Evolutionary conservation across 2,329 filamentous ascomycete genomes (phyloP).

Genomic region (Sporothrix humicola): DNA sequence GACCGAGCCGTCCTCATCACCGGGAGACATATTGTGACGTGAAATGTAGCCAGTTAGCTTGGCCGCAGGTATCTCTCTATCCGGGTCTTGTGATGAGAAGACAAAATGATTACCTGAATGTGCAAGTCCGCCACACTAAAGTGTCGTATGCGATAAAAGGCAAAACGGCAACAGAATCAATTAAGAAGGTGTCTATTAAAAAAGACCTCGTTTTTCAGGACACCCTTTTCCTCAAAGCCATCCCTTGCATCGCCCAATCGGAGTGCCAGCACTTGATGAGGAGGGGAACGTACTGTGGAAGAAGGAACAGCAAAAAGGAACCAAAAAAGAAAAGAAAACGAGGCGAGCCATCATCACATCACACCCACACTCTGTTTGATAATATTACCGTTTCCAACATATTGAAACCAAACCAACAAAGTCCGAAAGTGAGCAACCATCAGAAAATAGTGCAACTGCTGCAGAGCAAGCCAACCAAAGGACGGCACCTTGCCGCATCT

Average conservation of each 20-base stretch:
- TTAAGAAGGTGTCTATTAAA: no score
- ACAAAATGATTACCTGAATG: not conserved
- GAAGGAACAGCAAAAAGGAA: not conserved
- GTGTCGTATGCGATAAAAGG: not conserved
- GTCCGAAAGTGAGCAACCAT: not conserved
- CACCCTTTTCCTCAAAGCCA: not conserved
- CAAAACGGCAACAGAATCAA: not conserved
- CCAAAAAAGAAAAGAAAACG: constrained; percentile 19
- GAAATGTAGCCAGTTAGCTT: not conserved
- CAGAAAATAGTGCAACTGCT: no score
- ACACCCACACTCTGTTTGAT: not conserved
- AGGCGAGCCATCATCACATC: constrained; percentile 20
- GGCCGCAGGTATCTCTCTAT: not conserved
- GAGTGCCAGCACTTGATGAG: not conserved
- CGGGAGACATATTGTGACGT: not conserved
- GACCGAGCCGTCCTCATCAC: not conserved
- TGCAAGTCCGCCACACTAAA: not conserved
- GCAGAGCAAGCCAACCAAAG: not conserved
- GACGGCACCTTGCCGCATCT: constrained; percentile 23
- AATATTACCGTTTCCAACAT: not conserved
- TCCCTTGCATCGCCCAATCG: constrained; percentile 29
- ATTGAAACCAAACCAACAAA: constrained; percentile 4
- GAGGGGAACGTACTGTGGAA: not conserved
- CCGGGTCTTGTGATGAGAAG: constrained; percentile 18
- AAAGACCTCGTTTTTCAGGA: not conserved